Evolutionary conservation across 2,329 filamentous ascomycete genomes (phyloP).

Genomic region (Colletotrichum costaricense): DNA sequence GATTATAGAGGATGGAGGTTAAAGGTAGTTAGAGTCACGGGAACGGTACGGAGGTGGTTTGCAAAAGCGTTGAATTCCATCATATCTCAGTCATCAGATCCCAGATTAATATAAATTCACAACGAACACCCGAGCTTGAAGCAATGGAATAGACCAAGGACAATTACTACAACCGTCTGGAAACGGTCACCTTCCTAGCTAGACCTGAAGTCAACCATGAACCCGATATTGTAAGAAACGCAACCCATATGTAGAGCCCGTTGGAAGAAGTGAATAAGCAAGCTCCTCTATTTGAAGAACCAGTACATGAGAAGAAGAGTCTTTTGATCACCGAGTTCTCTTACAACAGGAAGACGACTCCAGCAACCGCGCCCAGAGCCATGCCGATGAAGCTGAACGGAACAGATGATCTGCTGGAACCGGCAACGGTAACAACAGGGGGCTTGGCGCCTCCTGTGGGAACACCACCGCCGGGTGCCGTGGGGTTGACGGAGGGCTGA

Average conservation of each 20-base stretch:
- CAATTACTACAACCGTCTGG: neutral
- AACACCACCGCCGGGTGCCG: neutral
- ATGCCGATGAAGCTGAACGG: neutral
- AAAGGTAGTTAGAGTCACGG: too few species aligned
- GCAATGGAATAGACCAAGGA: neutral
- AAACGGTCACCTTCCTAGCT: neutral
- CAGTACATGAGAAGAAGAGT: neutral
- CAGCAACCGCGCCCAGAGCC: neutral
- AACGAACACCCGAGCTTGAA: neutral
- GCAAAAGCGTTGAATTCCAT: neutral
- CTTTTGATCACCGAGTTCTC: neutral
- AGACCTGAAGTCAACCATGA: neutral
- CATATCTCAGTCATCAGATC: neutral
- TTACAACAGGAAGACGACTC: neutral
- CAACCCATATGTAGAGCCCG: neutral
- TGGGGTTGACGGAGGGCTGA: neutral
- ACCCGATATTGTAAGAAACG: neutral
- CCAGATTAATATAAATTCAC: neutral
- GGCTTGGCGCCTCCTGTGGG: neutral
- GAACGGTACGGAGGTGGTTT: neutral
- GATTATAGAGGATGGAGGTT: too few species aligned
- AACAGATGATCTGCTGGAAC: neutral
- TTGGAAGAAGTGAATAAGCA: neutral
- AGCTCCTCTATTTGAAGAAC: neutral
- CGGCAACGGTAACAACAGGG: neutral